These are phyloP conservation scores for Scleroderma bovista DNA, from an alignment of 768 basidiomycete species.

Conservation along the genomic window DNA sequence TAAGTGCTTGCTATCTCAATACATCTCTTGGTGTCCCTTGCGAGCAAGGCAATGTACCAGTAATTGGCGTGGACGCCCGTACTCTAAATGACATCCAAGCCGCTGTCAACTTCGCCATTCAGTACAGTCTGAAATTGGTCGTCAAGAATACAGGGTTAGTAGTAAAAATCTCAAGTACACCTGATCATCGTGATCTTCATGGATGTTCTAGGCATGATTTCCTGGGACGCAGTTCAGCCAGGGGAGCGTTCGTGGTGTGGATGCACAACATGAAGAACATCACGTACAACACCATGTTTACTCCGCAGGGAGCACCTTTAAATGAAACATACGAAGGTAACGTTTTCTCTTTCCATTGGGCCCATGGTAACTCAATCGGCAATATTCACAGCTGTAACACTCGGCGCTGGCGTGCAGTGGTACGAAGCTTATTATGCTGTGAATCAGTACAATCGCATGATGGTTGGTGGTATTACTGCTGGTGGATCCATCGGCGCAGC, in stretches of 20 bases:
- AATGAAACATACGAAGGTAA: slow-evolving; percentile 18
- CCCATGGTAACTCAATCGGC: slow-evolving; percentile 1
- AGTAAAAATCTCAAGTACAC: background rate
- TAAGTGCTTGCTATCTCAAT: slow-evolving; percentile 33
- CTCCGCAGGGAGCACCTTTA: slow-evolving; percentile 26
- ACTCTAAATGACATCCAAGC: slow-evolving; percentile 14
- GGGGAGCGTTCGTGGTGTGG: slow-evolving; percentile 37
- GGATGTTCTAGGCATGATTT: slow-evolving; percentile 30
- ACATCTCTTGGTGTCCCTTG: slow-evolving; percentile 21
- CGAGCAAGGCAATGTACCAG: slow-evolving; percentile 16
- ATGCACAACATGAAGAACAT: slow-evolving; percentile 38
- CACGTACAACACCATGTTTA: slow-evolving; percentile 25
- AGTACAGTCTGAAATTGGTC: slow-evolving; percentile 12
- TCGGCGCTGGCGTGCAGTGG: slow-evolving; percentile 45
- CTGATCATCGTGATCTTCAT: background rate
- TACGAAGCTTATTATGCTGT: slow-evolving; percentile 36
- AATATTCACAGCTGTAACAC: slow-evolving; percentile 22
- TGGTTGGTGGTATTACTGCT: slow-evolving; percentile 40
- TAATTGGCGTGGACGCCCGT: slow-evolving; percentile 18
- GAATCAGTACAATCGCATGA: slow-evolving; percentile 32
- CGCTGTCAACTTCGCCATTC: slow-evolving; percentile 16
- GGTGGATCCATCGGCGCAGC: slow-evolving; percentile 42
- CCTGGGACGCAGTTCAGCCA: slow-evolving; percentile 34
- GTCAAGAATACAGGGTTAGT: slow-evolving; percentile 22
- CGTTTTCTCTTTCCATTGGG: background rate